Conservation (phyloP, 2,329 filamentous ascomycete species). For the Monilinia aucupariae region DNA sequence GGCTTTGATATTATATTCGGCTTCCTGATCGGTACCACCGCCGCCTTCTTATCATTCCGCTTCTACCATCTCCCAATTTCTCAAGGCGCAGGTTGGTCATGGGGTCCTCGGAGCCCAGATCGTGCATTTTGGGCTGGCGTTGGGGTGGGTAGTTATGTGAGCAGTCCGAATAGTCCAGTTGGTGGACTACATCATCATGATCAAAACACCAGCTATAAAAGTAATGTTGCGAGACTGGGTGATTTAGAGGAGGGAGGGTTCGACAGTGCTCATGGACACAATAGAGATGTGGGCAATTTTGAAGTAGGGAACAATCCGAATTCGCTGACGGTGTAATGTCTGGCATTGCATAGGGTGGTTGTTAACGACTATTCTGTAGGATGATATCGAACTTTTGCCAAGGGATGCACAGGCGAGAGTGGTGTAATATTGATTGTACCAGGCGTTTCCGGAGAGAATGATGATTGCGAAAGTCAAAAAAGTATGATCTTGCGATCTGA, state of each 20-base stretch:
- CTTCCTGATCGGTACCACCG: slow-evolving; percentile 67
- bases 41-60: slow-evolving; percentile 70
- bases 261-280: slow-evolving; percentile 3
- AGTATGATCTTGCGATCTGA: neutral
- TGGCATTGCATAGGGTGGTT: neutral
- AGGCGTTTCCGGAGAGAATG: neutral
- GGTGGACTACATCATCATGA: slow-evolving; percentile 6
- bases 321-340: neutral
- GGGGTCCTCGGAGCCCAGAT: slow-evolving; percentile 69
- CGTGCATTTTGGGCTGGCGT: slow-evolving; percentile 76
- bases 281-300: slow-evolving; percentile 10
- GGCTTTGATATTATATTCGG: slow-evolving; percentile 90
- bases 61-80: slow-evolving; percentile 80
- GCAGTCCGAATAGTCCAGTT: slow-evolving; percentile 22
- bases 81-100: slow-evolving; percentile 81
- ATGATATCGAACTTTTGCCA: slow-evolving; percentile 21
- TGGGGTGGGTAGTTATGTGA: slow-evolving; percentile 40
- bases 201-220: neutral
- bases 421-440: neutral
- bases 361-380: slow-evolving; percentile 17
- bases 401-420: slow-evolving; percentile 1
- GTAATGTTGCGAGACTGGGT: slow-evolving; percentile 1
- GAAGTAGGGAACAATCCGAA: slow-evolving; percentile 5
- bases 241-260: slow-evolving; percentile 18
- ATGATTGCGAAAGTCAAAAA: neutral